phyloP scores from a whole-genome alignment of 192 early-diverging fungal genomes.

The Linnemannia schmuckeri region DNA sequence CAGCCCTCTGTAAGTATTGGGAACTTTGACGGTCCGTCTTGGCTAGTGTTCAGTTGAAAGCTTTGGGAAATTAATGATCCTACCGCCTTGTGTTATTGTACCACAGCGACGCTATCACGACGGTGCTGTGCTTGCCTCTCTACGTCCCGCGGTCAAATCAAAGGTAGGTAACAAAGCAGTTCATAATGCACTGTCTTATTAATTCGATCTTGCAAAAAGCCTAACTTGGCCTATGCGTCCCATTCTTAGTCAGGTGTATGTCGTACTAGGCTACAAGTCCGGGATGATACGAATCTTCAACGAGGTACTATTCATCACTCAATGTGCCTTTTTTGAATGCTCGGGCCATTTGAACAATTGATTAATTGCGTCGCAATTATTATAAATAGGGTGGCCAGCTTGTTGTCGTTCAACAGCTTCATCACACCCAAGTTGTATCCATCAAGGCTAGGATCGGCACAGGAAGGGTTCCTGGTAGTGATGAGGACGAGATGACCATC shows the following conservation, averaged over 20 bases:
- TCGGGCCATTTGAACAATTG: background rate
- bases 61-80: background rate
- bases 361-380: background rate
- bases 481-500: constrained; percentile 70
- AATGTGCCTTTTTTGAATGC: background rate
- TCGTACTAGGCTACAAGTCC: constrained; percentile 68
- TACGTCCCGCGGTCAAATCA: constrained; percentile 63
- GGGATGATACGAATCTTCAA: constrained; percentile 68
- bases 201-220: background rate
- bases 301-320: constrained; percentile 34
- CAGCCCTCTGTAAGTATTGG: constrained; percentile 36
- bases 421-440: constrained; percentile 57
- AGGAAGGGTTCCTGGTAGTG: constrained; percentile 44
- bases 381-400: constrained; percentile 58
- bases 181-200: background rate
- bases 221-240: background rate
- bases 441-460: constrained; percentile 64
- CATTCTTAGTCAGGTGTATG: constrained; percentile 60
- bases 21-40: background rate
- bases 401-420: constrained; percentile 63
- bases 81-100: background rate
- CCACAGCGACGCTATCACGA: constrained; percentile 63
- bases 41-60: background rate
- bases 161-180: constrained; percentile 32
- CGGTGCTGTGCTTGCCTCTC: constrained; percentile 63